phyloP scores from a whole-genome alignment of 2,329 filamentous ascomycete species.

The Tolypocladium amazonense region DNA sequence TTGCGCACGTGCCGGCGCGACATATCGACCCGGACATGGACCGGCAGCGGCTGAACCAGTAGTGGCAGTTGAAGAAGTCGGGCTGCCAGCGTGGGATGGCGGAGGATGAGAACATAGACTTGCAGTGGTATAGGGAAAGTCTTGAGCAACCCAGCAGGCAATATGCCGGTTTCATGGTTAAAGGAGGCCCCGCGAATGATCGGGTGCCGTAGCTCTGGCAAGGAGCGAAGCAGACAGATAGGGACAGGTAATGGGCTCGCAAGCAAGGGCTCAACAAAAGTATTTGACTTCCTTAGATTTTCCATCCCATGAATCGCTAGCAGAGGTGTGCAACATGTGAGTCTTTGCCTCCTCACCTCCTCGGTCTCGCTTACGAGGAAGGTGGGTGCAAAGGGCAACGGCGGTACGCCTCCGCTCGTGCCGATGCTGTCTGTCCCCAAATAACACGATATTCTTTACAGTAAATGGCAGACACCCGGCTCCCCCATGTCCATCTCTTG shows the following conservation, averaged over 20 bases:
- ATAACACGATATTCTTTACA: background rate
- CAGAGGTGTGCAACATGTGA: background rate
- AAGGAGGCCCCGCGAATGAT: background rate
- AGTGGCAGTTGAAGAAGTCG: constrained; percentile 13
- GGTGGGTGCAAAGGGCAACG: background rate
- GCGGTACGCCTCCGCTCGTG: background rate
- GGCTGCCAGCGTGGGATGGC: constrained; percentile 1
- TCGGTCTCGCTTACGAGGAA: background rate
- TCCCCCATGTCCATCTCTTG: background rate
- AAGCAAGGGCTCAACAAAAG: background rate
- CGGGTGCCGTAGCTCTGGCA: too few species aligned
- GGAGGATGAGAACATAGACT: background rate
- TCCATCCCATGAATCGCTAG: background rate
- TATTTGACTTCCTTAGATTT: background rate
- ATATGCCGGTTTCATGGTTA: too few species aligned
- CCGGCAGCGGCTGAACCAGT: constrained; percentile 7
- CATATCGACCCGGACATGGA: constrained; percentile 8
- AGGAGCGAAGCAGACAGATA: background rate
- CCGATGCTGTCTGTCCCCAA: background rate
- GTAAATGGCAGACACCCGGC: background rate
- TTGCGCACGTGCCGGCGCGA: background rate
- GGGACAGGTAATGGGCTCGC: too few species aligned
- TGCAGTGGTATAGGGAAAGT: background rate
- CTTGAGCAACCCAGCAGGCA: background rate
- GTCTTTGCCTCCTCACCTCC: background rate